Conservation (phyloP, 257 asterid genomes). For the Nicotiana noctiflora region DNA sequence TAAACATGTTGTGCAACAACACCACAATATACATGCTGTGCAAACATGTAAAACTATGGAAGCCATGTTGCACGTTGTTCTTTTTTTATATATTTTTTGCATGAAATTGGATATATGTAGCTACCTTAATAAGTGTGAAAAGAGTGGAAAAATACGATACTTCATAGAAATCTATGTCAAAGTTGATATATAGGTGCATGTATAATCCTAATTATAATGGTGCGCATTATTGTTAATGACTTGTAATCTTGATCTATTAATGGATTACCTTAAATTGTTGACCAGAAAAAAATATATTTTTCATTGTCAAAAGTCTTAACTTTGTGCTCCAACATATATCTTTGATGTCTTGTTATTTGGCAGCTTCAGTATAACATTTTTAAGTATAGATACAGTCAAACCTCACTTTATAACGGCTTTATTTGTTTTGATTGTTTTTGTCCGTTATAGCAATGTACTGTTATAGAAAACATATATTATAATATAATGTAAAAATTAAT, state of each 20-base stretch:
- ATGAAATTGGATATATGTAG: background rate
- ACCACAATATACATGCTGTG: constrained; percentile 3
- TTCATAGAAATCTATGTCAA: background rate
- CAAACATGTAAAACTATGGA: background rate
- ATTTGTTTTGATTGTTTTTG: too few relatives aligned
- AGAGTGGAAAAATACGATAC: background rate
- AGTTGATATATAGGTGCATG: background rate
- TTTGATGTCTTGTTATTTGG: background rate
- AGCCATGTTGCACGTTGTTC: constrained; percentile 5
- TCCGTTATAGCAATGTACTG: too few relatives aligned
- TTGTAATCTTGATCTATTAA: constrained; percentile 1
- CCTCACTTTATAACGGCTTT: too few relatives aligned
- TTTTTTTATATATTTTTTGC: background rate
- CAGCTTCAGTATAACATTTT: background rate
- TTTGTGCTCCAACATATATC: background rate
- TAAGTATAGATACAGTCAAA: background rate
- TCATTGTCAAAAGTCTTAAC: background rate
- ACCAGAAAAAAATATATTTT: background rate
- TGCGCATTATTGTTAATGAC: background rate
- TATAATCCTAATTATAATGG: background rate
- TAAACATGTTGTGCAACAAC: too few relatives aligned
- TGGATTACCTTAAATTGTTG: background rate
- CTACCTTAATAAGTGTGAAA: background rate
- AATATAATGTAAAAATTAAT: too few relatives aligned
- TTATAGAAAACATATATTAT: too few relatives aligned